Base-by-base conservation (phyloP, 2,329 filamentous ascomycete species). In the Pseudogymnoascus sp. region DNA sequence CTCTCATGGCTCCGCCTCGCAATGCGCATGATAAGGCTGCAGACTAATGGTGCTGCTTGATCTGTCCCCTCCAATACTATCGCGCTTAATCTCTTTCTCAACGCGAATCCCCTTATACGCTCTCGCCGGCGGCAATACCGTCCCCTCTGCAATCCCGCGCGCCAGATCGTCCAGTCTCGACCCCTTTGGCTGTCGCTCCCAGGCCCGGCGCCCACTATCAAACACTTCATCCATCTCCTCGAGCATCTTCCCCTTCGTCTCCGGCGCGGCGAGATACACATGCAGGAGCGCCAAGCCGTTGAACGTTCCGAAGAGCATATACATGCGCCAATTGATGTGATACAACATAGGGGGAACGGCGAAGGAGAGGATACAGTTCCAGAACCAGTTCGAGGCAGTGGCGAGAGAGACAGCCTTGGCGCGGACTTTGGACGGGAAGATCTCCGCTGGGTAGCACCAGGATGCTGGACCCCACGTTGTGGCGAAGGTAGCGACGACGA, bases 221-320 rank as follows among this genome's bases (percentile, higher is more conserved):
- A 92, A 92, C 65, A 92, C 86, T 12, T 83, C 83, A 66, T 89
- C 87, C 72, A 91, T 86, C 71, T 92, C 88, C 70, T 92, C 89
- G 1, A 92, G 82, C 0, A 87, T 88, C 74, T 85, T 89, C 10
- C 87, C 87, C 39, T 85, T 83, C 0, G 88, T 91, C 74, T 90
- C 80, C 0, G 87, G 87, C 67, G 84, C 85, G 13, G 80, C 73
- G 65, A 92, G 78, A 71, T 83, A 83, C 69, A 89, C 85, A 71
- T 91, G 87, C 60, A 91, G 71, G 40, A 85, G 85, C 68, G 88
- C 88, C 5, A 79, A 78, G 1, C 80, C 80, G 71, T 88, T 89
- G 77, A 91, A 90, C 13, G 85, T 80, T 10, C 81, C 89, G 70
- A 93, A 93, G 65, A 93, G 79, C 73, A 92, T 82, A 74, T 92